Base-by-base conservation (phyloP, 2,329 filamentous ascomycete species). In the Leptographium lundbergii region DNA sequence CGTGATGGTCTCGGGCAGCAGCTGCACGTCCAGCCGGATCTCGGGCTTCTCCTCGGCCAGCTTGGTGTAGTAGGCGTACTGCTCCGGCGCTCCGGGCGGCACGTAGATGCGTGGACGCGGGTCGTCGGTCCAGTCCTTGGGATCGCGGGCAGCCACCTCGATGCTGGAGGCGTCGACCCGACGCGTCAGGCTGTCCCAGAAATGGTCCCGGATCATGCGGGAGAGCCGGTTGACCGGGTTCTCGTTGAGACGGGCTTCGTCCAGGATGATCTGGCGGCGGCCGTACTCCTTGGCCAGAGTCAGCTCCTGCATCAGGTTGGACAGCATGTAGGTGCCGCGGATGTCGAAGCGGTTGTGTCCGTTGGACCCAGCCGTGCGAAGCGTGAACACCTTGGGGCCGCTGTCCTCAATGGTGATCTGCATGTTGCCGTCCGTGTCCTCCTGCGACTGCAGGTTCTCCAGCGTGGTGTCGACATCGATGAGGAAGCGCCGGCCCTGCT, bases 371-470 rank as follows among this genome's bases (percentile, higher is more conserved):
- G 88, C 87, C 3, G 92, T 96, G 63, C 90, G 88, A 45, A 97
- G 77, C 45, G 88, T 86, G 58, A 96, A 63, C 71, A 87, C 88
- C 80, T 97, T 99, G 56, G 94, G 92, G 0, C 94, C 94, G 63
- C 83, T 81, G 73, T 99, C 94, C 69, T 97, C 94, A 66, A 97
- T 95, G 34, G 94, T 99, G 71, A 99, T 99, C 72, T 97, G 91
- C 79, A 90, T 89, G 72, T 99, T 96, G 59, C 82, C 79, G 72
- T 99, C 91, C 34, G 91, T 95, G 69, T 99, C 94, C 72, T 99
- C 94, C 65, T 92, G 87, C 45, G 84, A 82, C 62, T 90, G 79
- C 52, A 99, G 78, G 61, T 82, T 86, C 68, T 91, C 81, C 60
- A 96, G 79, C 0, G 91, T 96, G 25, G 83, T 77, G 55, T 95